Conservation (phyloP, 192 early-diverging fungal species). For the Oehlia diaphana region DNA sequence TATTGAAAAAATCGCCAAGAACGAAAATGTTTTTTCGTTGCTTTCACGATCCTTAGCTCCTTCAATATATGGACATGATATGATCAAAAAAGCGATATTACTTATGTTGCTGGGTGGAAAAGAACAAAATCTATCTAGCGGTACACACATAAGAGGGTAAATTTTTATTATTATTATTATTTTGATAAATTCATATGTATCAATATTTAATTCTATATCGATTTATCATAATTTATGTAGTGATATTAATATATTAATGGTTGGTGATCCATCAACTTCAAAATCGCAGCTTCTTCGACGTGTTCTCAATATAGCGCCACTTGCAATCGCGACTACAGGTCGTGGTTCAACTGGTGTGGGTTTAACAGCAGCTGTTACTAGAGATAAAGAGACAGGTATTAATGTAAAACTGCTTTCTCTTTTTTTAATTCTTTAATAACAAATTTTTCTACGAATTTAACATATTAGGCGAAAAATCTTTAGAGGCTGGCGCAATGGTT, state of each 20-base stretch:
- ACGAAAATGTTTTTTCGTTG: slow-evolving; percentile 72
- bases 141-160: slow-evolving; percentile 92
- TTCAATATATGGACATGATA: slow-evolving; percentile 84
- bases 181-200: too few species aligned
- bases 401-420: background rate
- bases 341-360: slow-evolving; percentile 96
- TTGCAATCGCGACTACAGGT: slow-evolving; percentile 96
- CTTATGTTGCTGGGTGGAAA: slow-evolving; percentile 88
- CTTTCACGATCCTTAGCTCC: slow-evolving; percentile 88
- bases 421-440: background rate
- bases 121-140: slow-evolving; percentile 92
- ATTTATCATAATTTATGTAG: too few species aligned
- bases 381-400: slow-evolving; percentile 85
- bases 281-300: slow-evolving; percentile 99
- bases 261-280: slow-evolving; percentile 98
- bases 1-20: slow-evolving; percentile 74
- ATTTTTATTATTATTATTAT: background rate
- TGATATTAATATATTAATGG: slow-evolving; percentile 60
- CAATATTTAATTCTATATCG: too few species aligned
- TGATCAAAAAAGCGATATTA: slow-evolving; percentile 94
- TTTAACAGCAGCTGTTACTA: slow-evolving; percentile 94
- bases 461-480: slow-evolving; percentile 65
- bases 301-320: slow-evolving; percentile 91
- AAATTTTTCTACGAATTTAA: too few species aligned
- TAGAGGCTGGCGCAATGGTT: slow-evolving; percentile 99